These are phyloP conservation scores for Penicillium sp. DNA, from an alignment of 2,329 filamentous ascomycete species.

Conservation along the genomic window DNA sequence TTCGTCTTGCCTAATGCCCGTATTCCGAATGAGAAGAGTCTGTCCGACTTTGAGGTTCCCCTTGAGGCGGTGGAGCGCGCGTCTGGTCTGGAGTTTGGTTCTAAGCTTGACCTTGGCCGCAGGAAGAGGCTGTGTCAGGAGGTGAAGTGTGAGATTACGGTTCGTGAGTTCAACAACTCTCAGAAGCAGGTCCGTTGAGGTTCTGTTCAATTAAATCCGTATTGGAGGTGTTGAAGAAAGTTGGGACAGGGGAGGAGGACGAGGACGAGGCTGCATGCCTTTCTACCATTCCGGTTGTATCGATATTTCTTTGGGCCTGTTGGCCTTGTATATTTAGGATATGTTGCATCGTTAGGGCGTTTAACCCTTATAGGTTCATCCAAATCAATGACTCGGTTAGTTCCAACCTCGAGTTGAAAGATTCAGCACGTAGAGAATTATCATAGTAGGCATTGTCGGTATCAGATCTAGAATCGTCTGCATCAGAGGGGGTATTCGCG, in stretches of 20 bases:
- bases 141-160: slow-evolving; percentile 78
- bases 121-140: slow-evolving; percentile 84
- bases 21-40: slow-evolving; percentile 84
- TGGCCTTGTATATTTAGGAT: slow-evolving; percentile 28
- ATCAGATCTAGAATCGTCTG: too few relatives aligned
- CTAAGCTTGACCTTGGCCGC: slow-evolving; percentile 73
- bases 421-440: too few relatives aligned
- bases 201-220: neutral
- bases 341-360: slow-evolving; percentile 32
- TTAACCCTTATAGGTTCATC: slow-evolving; percentile 7
- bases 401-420: too few relatives aligned
- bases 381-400: neutral
- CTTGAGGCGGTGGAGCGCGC: slow-evolving; percentile 91
- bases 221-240: too few relatives aligned
- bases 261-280: slow-evolving; percentile 9
- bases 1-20: slow-evolving; percentile 93
- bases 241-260: slow-evolving; percentile 21
- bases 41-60: slow-evolving; percentile 93
- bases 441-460: too few relatives aligned
- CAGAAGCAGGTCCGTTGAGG: slow-evolving; percentile 47
- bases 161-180: slow-evolving; percentile 74
- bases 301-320: neutral
- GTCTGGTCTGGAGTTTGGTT: slow-evolving; percentile 87
- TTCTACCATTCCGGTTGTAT: neutral
- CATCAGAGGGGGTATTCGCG: neutral